Percentiles rank a stretch among this genome's conserved stretches.
Evolutionary conservation across 768 basidiomycete genomes (phyloP).

Genomic region (Paxillus rubicundulus): DNA sequence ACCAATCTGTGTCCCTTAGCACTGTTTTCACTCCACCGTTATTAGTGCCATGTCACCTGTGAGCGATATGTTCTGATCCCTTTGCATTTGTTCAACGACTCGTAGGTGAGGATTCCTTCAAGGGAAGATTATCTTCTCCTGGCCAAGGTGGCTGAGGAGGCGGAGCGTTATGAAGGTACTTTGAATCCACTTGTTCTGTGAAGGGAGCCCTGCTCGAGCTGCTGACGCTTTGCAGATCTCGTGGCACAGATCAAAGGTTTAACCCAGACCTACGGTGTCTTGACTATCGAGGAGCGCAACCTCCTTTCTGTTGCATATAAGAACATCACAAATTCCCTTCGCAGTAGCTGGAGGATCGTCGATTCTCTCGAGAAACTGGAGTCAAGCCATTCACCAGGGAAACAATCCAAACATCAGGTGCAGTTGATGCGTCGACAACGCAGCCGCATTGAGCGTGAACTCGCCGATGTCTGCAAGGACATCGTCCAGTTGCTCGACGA

Average conservation of each 20-base stretch:
- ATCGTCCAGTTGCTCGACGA: slow-evolving; percentile 68
- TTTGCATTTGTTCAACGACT: slow-evolving; percentile 2
- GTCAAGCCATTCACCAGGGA: slow-evolving; percentile 31
- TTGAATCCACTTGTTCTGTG: background rate
- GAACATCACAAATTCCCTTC: slow-evolving; percentile 80
- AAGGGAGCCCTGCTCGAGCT: background rate
- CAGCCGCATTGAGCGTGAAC: slow-evolving; percentile 72
- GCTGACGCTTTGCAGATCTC: slow-evolving; percentile 51
- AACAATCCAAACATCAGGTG: slow-evolving; percentile 42
- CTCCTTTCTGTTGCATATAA: slow-evolving; percentile 89
- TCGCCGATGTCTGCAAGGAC: slow-evolving; percentile 76
- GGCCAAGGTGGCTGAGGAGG: slow-evolving; percentile 84
- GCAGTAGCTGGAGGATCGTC: slow-evolving; percentile 82
- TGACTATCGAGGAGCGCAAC: slow-evolving; percentile 85
- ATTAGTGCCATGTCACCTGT: slow-evolving; percentile 28
- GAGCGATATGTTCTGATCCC: slow-evolving; percentile 10
- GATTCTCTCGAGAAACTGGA: slow-evolving; percentile 71
- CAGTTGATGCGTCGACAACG: slow-evolving; percentile 70
- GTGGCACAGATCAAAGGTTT: slow-evolving; percentile 76
- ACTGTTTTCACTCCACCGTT: slow-evolving; percentile 10
- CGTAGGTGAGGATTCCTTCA: slow-evolving; percentile 31
- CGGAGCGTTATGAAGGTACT: slow-evolving; percentile 84
- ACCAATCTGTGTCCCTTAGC: background rate
- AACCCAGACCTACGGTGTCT: slow-evolving; percentile 62
- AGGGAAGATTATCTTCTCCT: slow-evolving; percentile 51